Evolutionary conservation across 352 stramenopile genomes (phyloP), one percentile per base, ranked within the genome.

Genomic region (Phytophthora sp.): DNA sequence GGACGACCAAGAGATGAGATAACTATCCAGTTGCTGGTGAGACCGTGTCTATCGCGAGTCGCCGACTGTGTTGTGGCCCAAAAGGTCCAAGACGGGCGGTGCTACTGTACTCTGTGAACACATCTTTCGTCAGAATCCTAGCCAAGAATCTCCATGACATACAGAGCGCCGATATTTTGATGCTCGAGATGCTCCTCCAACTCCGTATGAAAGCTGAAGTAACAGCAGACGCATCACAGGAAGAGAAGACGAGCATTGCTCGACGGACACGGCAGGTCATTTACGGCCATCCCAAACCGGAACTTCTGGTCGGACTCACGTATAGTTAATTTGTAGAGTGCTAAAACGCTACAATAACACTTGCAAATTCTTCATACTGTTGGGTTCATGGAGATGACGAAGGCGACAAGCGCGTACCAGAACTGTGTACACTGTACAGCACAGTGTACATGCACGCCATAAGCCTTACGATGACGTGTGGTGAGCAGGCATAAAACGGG

Each of bases 191-290:
- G 42, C 18, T 44, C 51, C n/a, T 56, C 50, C 64, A 69, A 47
- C 64, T 73, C 64, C 58, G 64, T 73, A 73, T n/a, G n/a, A 55
- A 72, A 73, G 23, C 64, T 58, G 27, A 67, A 63, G 44, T 42
- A 67, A 71, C 64, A 72, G 64, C 64, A 73, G 64, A 58, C 29
- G 52, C 58, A 42, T 71, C 57, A 50, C 57, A 67, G 63, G 57
- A 71, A 67, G 50, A 66, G 35, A 39, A 62, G 57, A 58, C 21
- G 24, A 13, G 50, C 57, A 63, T 49, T 69, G 54, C 46, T 21
- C n/a, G n/a, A n/a, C n/a, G n/a, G n/a, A n/a, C n/a, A n/a, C 5
- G 21, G 31, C 18, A 65, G 29, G 15, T 52, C 20, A 16, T 12
- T 64, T 39, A 61, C 31, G 46, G 11, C 33, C 44, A 60, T 56